Evolutionary conservation across 331 rosid genomes (phyloP), one percentile per base, ranked within the genome.

Genomic region (Erythrophleum ivorense): DNA sequence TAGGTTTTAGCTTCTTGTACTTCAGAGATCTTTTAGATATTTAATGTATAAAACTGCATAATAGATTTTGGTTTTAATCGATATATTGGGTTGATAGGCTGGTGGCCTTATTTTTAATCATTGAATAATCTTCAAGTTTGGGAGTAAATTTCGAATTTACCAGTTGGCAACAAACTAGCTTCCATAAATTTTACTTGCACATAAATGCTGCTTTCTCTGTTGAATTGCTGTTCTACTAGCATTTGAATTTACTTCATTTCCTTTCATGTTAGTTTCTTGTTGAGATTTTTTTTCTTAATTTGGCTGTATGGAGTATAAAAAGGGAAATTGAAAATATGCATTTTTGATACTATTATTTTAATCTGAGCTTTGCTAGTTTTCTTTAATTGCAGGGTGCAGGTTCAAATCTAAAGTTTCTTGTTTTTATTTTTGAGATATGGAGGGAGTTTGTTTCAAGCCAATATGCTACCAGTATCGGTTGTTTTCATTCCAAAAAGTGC

Each of bases 401-500:
- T 82, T 88, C 88, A 85, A 89, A 91, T 85, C 78, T 79, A 70
- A 91, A 85, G 82, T 78, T 59, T 52, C 58, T 88, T 85, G 74
- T 84, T 76, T 72, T 83, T 81, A 66, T 80, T 79, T 75, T 73
- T 33, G 77, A 92, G 92, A 89, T 80, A 96, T 96, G 99, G 99
- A 94, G 89, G 88, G 87, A 87, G 90, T 78, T 82, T 80, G 80
- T 86, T 86, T 87, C 84, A 88, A 84, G 86, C 86, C 97, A 81
- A 91, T 92, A 78, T 92, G 94, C 91, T 90, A 91, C 92, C 94
- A 87, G 75, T 86, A 88, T 85, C 89, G 88, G 68, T 86, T 92
- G 85, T 85, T 94, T 76, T 91, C 97, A 50, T 93, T 96, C 89
- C 98, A 94, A 88, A 96, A 94, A 96, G 97, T 91, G 83, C 99